phyloP scores from a whole-genome alignment of 257 asterid species.

The Solanum ossicruentum region DNA sequence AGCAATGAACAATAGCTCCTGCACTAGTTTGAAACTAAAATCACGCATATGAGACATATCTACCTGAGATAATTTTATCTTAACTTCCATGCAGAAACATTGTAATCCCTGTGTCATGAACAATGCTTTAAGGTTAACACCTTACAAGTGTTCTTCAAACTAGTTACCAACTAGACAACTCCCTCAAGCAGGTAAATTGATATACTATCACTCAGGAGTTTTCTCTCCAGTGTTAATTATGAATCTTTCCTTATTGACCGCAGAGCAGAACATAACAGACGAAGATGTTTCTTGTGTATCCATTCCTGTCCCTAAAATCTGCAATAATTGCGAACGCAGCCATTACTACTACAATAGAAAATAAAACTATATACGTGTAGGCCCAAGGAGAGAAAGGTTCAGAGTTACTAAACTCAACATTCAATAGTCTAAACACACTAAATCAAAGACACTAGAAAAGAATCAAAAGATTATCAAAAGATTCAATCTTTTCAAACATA shows the following conservation, averaged over 20 bases:
- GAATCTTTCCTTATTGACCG: conserved; percentile 86
- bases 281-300: conserved; percentile 97
- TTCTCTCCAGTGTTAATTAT: conserved; percentile 96
- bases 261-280: conserved; percentile 55
- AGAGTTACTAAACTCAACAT: no score
- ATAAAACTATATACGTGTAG: background rate
- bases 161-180: background rate
- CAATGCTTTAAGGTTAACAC: background rate
- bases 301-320: conserved; percentile 99
- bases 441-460: no score
- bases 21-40: background rate
- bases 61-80: conserved; percentile 82
- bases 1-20: background rate
- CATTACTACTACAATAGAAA: background rate
- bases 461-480: no score
- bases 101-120: conserved; percentile 70
- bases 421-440: no score
- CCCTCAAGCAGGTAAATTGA: background rate
- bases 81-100: conserved; percentile 82
- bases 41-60: background rate
- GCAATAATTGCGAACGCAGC: conserved; percentile 5
- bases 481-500: no score
- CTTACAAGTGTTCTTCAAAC: background rate
- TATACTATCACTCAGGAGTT: background rate
- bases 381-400: background rate